These are phyloP conservation scores for Daldinia eschscholtzii DNA, from an alignment of 2,329 filamentous ascomycete genomes.

Conservation along the genomic window DNA sequence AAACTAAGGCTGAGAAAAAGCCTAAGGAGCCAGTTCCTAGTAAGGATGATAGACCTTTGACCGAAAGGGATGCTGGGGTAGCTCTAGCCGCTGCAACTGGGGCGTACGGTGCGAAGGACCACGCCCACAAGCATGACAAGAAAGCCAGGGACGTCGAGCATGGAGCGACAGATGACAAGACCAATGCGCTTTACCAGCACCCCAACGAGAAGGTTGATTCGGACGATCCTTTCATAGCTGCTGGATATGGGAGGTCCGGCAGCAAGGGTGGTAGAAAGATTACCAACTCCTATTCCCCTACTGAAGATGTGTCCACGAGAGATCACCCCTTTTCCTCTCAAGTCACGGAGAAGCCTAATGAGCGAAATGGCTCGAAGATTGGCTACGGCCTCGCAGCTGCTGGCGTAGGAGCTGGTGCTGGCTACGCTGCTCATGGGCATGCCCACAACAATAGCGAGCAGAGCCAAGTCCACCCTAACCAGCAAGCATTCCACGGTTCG, in stretches of 20 bases:
- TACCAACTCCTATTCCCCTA: not conserved
- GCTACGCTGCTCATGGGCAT: conserved; percentile 33
- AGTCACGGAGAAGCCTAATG: conserved; percentile 1
- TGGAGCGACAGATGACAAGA: not conserved
- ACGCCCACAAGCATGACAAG: conserved; percentile 24
- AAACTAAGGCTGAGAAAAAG: conserved; percentile 24
- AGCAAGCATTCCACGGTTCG: conserved; percentile 12
- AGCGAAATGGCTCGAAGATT: conserved; percentile 15
- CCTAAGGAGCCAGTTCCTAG: conserved; percentile 6
- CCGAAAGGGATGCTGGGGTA: conserved; percentile 28
- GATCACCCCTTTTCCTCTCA: conserved; percentile 15
- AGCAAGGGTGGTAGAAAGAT: conserved; percentile 8
- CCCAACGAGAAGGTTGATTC: conserved; percentile 6
- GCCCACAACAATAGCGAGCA: conserved; percentile 5
- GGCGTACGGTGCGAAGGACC: conserved; percentile 18
- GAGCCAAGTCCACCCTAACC: not conserved
- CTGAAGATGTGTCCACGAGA: conserved; percentile 16
- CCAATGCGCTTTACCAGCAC: conserved; percentile 15
- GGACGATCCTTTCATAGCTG: conserved; percentile 25
- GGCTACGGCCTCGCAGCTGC: conserved; percentile 30
- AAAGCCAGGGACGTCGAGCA: not conserved
- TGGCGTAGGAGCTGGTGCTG: conserved; percentile 30
- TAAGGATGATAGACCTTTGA: conserved; percentile 27
- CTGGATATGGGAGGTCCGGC: conserved; percentile 13
- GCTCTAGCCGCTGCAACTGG: conserved; percentile 30